Base-by-base conservation (phyloP, 2,329 filamentous ascomycete species). In the Fusarium sterilihyphosum region DNA sequence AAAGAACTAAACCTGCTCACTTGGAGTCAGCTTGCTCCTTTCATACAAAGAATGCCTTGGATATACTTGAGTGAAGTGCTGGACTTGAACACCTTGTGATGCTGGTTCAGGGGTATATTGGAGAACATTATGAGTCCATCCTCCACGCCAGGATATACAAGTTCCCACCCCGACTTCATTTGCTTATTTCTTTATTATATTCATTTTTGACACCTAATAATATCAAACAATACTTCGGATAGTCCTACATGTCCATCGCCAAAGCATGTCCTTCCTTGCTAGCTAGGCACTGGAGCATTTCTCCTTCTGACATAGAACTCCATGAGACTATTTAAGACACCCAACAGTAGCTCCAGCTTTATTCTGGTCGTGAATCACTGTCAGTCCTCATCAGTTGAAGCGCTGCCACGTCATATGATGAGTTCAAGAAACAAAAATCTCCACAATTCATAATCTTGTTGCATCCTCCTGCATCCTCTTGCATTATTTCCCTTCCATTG, bases 31-130 rank as follows among this genome's bases (percentile, higher is more conserved):
- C 6, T 41, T 29, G 18, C 43, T 47, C 18, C 26, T 26, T 22
- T 35, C 29, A 31, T 65, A 46, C 16, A 40, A 2, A 12, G 9
- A 41, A 67, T 67, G 65, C 65, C 65, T 33, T 65, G 65, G 60
- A 22, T 67, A 6, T 46, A 65, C 18, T 52, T 37, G 29, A 38
- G 13, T 10, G 22, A 29, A n/a, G 24, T 40, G 20, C 33, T 17
- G 17, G n/a, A 18, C 20, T 22, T 20, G 24, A 33, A 20, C 50
- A 16, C 13, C 33, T 58, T 22, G 22, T 44, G 18, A 56, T 33
- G 18, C 31, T 35, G 4, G 2, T 37, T 37, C 40, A 59, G 41
- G 40, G 41, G 56, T 37, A 22, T 33, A 11, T 24, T 22, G 8
- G 29, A 24, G 16, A 26, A 18, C 14, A 13, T n/a, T 9, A 11